Base-by-base conservation (phyloP, 306 rosid species). In the Benincasa hispida region DNA sequence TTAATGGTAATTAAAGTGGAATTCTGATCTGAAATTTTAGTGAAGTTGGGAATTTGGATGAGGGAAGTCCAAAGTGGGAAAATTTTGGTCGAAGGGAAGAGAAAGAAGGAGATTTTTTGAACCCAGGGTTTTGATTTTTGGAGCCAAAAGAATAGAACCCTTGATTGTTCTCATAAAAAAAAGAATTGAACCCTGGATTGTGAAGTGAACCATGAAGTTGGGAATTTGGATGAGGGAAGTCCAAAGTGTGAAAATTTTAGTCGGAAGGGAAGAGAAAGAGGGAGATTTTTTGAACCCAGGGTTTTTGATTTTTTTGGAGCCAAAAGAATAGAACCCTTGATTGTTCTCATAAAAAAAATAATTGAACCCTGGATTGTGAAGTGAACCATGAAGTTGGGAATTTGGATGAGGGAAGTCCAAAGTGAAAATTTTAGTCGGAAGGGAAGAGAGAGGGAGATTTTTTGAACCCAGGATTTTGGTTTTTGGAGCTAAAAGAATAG, bases 401-500 rank as follows among this genome's bases (percentile, higher is more conserved):
- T 50, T 50, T 50, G 21, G 9, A 50, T 5, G 55, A 18, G 55
- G 50, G 1, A 35, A 37, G 50, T 19, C 22, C 7, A 53, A 47
- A 22, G 15, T n/a, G 55, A 27, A 45, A 45, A 45, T 41, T 66
- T 66, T 66, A 12, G 30, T 42, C 35, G 35, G 35, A 24, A 42
- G 55, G 55, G 55, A 50, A 50, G 55, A 68, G 47, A 5, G 55
- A 67, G 75, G 34, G 75, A 41, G 53, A 41, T 17, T 18, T 21
- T 24, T 58, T 21, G 5, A 67, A 67, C 15, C 53, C 32, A 27
- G 18, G 74, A 21, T 67, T 67, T 37, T 35, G 27, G 10, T 21
- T 67, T 59, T 39, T 67, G 74, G 74, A 69, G 75, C 75, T 39
- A 45, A 69, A 69, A 24, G 14, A 63, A 63, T 8, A 50, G 55